Evolutionary conservation across 352 stramenopile genomes (phyloP).

Genomic region (Globisporangium emineosum): DNA sequence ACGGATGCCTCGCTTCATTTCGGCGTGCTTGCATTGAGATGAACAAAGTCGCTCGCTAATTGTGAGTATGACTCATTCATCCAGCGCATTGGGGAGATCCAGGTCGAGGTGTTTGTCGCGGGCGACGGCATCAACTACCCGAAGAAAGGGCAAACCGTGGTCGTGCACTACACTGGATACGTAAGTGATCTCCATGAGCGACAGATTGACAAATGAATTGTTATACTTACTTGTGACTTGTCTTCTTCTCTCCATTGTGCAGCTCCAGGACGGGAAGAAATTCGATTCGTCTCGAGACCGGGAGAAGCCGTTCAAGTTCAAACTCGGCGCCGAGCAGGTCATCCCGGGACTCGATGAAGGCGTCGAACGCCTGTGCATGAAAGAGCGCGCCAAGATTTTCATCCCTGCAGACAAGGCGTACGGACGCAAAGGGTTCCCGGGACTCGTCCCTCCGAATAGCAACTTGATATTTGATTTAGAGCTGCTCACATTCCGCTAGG

Average conservation of each 20-base stretch:
- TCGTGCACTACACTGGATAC: slow-evolving; percentile 88
- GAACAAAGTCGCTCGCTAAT: not conserved
- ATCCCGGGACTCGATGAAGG: slow-evolving; percentile 87
- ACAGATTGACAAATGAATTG: not conserved
- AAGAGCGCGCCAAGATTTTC: slow-evolving; percentile 83
- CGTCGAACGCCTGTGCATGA: slow-evolving; percentile 78
- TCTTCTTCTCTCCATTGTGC: not conserved
- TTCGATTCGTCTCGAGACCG: slow-evolving; percentile 74
- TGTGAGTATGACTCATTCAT: not conserved
- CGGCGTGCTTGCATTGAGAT: not conserved
- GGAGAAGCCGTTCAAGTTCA: slow-evolving; percentile 90
- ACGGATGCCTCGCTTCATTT: not conserved
- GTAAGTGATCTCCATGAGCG: slow-evolving; percentile 27
- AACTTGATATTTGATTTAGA: slow-evolving; percentile 93
- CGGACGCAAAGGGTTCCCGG: slow-evolving; percentile 78
- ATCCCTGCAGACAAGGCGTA: slow-evolving; percentile 87
- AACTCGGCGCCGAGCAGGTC: slow-evolving; percentile 85
- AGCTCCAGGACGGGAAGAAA: slow-evolving; percentile 73
- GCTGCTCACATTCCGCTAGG: slow-evolving; percentile 78
- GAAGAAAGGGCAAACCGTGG: slow-evolving; percentile 81
- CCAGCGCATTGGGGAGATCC: slow-evolving; percentile 66
- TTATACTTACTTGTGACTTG: not conserved
- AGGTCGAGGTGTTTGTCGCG: slow-evolving; percentile 87
- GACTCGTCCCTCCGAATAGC: slow-evolving; percentile 89
- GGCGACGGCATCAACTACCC: slow-evolving; percentile 91